These are phyloP conservation scores for Nemania serpens DNA, from an alignment of 2,329 filamentous ascomycete species.

Conservation along the genomic window DNA sequence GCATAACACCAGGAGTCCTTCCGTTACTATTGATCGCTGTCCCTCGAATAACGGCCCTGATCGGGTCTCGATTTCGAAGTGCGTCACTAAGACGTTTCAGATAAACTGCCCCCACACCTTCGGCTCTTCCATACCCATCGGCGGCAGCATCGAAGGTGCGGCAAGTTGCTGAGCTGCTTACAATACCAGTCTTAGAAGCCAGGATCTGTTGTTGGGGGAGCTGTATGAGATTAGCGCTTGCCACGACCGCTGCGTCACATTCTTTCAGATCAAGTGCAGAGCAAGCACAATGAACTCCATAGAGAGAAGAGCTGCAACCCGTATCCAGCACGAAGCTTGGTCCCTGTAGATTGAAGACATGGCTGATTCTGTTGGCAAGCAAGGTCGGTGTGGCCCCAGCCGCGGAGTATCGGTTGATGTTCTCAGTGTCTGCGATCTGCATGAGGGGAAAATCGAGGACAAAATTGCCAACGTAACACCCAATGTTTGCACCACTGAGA, in stretches of 20 bases:
- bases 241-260: conserved; percentile 35
- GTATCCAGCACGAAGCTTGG: conserved; percentile 44
- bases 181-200: conserved; percentile 27
- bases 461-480: conserved; percentile 38
- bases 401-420: conserved; percentile 30
- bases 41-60: conserved; percentile 32
- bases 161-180: not conserved
- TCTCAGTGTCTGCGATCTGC: conserved; percentile 33
- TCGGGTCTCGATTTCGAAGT: conserved; percentile 12
- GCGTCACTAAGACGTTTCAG: conserved; percentile 24
- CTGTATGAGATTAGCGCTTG: conserved; percentile 33
- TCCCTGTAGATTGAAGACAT: conserved; percentile 41
- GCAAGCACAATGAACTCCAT: conserved; percentile 31
- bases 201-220: conserved; percentile 30
- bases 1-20: conserved; percentile 49
- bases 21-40: conserved; percentile 45
- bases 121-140: not conserved
- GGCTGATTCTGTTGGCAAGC: conserved; percentile 36
- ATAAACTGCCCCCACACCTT: not conserved
- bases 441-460: conserved; percentile 31
- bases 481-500: not conserved
- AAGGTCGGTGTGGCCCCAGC: conserved; percentile 35
- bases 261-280: conserved; percentile 27
- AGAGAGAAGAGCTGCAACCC: conserved; percentile 41
- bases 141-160: not conserved